Base-by-base conservation (phyloP, 257 asterid genomes). In the Scutellaria barbata region DNA sequence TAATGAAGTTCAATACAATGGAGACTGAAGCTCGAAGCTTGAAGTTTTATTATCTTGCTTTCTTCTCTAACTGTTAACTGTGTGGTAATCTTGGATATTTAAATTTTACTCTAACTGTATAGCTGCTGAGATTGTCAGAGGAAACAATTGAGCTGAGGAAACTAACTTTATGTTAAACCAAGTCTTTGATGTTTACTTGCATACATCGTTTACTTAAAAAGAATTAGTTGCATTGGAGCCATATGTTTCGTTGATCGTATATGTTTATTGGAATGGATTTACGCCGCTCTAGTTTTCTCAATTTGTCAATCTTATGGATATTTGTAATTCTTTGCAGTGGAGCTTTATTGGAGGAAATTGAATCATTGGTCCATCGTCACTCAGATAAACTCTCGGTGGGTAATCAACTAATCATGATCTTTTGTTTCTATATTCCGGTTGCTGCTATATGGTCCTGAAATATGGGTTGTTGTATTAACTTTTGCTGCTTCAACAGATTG, bases 311-410 rank as follows among this genome's bases (percentile, higher is more conserved):
- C 35, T 59, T 77, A 66, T 16, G 50, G 73, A 55, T 33, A n/a
- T 40, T 78, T 30, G 53, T 39, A 13, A 64, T 75, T 66, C 10
- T 72, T 65, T 77, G 43, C 83, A 94, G 99, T 62, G 99, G 90
- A 69, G 90, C 95, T 71, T 69, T 94, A 79, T 25, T 88, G 82
- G 96, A 89, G 56, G 97, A 94, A 78, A 87, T 94, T 41, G 95
- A 85, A 77, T 80, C 96, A 33, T 81, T 94, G 83, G 99, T 91
- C 71, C 96, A 86, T 76, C 96, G 97, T 22, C 99, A 94, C 83
- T 82, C 87, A 16, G 96, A 90, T 77, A 91, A 81, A 86, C 95
- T 94, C 79, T 88, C 95, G 37, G 99, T 94, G 79, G 43, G 92
- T 78, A 47, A 45, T 79, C 71, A 17, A 40, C 91, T 78, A 47